These are phyloP conservation scores for Beta macrorhiza DNA, from an alignment of 179 eudicot genomes.

Conservation along the genomic window DNA sequence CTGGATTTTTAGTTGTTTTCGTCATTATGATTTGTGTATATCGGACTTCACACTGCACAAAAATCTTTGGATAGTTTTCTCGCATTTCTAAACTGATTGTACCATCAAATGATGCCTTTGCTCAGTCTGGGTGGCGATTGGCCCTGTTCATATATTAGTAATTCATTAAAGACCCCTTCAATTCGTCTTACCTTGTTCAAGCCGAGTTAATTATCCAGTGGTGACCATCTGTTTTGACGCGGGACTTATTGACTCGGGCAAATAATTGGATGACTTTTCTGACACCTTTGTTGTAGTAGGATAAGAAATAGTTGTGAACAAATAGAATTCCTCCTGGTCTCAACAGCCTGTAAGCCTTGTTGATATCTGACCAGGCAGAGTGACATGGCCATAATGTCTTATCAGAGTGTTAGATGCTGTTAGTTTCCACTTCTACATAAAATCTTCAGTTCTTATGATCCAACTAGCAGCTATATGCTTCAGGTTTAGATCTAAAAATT, in stretches of 20 bases:
- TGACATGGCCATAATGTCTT: slow-evolving; percentile 3
- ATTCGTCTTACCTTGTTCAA: slow-evolving; percentile 1
- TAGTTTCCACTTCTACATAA: too few species aligned
- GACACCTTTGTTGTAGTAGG: slow-evolving; percentile 39
- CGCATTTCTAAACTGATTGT: background rate
- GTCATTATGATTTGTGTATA: background rate
- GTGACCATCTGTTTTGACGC: slow-evolving; percentile 37
- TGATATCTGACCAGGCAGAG: slow-evolving; percentile 58
- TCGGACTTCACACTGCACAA: background rate
- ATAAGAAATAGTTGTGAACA: slow-evolving; percentile 39
- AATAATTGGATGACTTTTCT: slow-evolving; percentile 45
- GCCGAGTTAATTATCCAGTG: slow-evolving; percentile 45
- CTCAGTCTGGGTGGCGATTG: background rate
- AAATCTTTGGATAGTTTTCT: background rate
- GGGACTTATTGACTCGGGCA: slow-evolving; percentile 40
- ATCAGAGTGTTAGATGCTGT: too few species aligned
- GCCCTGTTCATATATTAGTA: background rate
- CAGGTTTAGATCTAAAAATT: slow-evolving; percentile 10
- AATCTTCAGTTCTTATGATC: slow-evolving; percentile 29
- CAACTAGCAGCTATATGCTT: slow-evolving; percentile 45
- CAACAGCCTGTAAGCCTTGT: slow-evolving; percentile 48
- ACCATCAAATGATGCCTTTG: background rate
- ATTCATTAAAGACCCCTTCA: background rate
- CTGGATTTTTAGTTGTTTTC: background rate
- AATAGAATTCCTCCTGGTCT: slow-evolving; percentile 54